A percentile compares a stretch with the other conserved stretches of the same genome.
Conservation (phyloP, 805 yeast species). For the Dipodascus geniculatus region DNA sequence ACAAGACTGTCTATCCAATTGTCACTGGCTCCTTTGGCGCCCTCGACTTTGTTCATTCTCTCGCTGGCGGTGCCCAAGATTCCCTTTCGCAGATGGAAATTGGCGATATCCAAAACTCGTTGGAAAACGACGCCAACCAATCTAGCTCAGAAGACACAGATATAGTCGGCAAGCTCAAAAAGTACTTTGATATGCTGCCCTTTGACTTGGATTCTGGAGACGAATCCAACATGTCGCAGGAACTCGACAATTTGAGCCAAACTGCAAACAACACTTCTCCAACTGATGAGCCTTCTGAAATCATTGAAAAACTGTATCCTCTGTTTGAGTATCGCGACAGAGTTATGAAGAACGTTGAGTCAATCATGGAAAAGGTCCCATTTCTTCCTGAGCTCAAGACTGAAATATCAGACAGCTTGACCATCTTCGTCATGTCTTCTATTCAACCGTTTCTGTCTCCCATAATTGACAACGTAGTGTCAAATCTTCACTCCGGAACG, state of each 20-base stretch:
- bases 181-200: background rate
- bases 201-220: background rate
- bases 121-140: conserved; percentile 6
- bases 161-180: conserved; percentile 8
- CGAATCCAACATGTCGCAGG: conserved; percentile 1
- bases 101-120: conserved; percentile 11
- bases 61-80: conserved; percentile 17
- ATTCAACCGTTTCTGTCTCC: conserved; percentile 15
- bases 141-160: conserved; percentile 9
- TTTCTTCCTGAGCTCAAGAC: conserved; percentile 12
- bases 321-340: conserved; percentile 8
- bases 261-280: conserved; percentile 2
- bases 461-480: conserved; percentile 10
- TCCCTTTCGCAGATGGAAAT: conserved; percentile 16
- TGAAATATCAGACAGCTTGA: conserved; percentile 14
- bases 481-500: conserved; percentile 12
- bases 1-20: conserved; percentile 15
- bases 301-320: conserved; percentile 11
- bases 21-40: conserved; percentile 20
- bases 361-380: conserved; percentile 13
- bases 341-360: conserved; percentile 8
- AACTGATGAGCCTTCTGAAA: conserved; percentile 5
- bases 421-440: conserved; percentile 13
- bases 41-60: conserved; percentile 16
- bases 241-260: conserved; percentile 8